Conservation (phyloP, 192 early-diverging fungal species). For the Backusella westeae region DNA sequence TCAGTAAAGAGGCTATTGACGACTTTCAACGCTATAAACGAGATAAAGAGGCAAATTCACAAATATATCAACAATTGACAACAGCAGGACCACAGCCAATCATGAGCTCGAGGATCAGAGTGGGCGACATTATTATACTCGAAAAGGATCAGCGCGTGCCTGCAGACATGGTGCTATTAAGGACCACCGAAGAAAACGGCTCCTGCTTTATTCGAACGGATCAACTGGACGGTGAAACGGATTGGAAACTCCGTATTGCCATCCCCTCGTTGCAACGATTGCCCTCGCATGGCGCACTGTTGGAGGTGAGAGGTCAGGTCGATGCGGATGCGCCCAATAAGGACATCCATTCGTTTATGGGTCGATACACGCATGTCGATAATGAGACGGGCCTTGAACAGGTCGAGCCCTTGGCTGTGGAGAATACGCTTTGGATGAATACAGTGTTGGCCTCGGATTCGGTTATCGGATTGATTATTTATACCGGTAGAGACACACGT, state of each 20-base stretch:
- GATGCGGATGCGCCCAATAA: slow-evolving; percentile 91
- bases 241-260: slow-evolving; percentile 92
- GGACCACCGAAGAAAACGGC: slow-evolving; percentile 80
- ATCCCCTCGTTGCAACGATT: slow-evolving; percentile 80
- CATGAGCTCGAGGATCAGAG: slow-evolving; percentile 79
- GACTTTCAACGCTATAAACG: slow-evolving; percentile 79
- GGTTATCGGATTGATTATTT: slow-evolving; percentile 82
- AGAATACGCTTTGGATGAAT: slow-evolving; percentile 95
- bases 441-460: slow-evolving; percentile 92
- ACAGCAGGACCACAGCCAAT: slow-evolving; percentile 54
- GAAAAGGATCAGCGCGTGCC: slow-evolving; percentile 88
- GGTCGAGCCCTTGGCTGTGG: slow-evolving; percentile 72
- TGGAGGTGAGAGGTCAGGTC: slow-evolving; percentile 63
- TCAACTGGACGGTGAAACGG: slow-evolving; percentile 96
- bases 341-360: slow-evolving; percentile 91
- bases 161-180: slow-evolving; percentile 85
- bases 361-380: slow-evolving; percentile 56
- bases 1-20: slow-evolving; percentile 89
- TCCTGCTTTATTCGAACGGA: slow-evolving; percentile 96
- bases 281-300: slow-evolving; percentile 53
- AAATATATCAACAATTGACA: slow-evolving; percentile 69
- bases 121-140: slow-evolving; percentile 85
- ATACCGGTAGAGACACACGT: slow-evolving; percentile 91
- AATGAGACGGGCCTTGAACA: slow-evolving; percentile 26
- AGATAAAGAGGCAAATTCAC: slow-evolving; percentile 90